A percentile compares a stretch with the other conserved stretches of the same genome.
phyloP scores from a whole-genome alignment of 768 basidiomycete species.

The Clathrus columnatus region DNA sequence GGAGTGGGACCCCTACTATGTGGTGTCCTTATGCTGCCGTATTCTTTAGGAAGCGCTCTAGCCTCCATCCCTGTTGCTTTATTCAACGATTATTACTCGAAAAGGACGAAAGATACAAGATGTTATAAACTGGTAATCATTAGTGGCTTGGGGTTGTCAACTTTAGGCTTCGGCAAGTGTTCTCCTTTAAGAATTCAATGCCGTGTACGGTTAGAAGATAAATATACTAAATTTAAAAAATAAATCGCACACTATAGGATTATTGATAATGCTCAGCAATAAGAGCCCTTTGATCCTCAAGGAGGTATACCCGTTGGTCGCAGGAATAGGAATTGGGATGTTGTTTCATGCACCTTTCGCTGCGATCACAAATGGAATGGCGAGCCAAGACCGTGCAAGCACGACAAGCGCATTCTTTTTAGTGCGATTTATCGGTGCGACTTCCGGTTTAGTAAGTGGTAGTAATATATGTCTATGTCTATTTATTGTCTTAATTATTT shows the following conservation, averaged over 20 bases:
- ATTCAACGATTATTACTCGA: conserved; percentile 65
- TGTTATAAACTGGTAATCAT: conserved; percentile 62
- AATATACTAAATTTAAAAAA: no score
- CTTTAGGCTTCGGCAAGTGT: conserved; percentile 63
- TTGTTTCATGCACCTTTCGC: conserved; percentile 82
- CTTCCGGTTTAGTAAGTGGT: conserved; percentile 60
- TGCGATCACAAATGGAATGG: conserved; percentile 59
- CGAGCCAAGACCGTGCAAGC: conserved; percentile 58
- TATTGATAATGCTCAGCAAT: conserved; percentile 56
- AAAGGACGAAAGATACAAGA: conserved; percentile 42
- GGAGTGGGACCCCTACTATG: conserved; percentile 63
- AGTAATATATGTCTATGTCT: conserved; percentile 12
- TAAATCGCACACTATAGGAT: no score
- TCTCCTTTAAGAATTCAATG: conserved; percentile 2
- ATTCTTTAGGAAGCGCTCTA: conserved; percentile 76
- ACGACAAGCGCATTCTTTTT: conserved; percentile 85
- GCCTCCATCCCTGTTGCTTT: conserved; percentile 84
- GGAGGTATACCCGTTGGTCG: conserved; percentile 53
- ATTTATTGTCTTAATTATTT: conserved; percentile 11
- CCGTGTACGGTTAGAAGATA: conserved; percentile 10
- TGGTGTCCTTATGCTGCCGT: conserved; percentile 69
- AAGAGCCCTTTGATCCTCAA: conserved; percentile 37
- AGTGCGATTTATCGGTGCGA: conserved; percentile 80
- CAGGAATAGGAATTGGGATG: conserved; percentile 75
- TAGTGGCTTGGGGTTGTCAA: conserved; percentile 52